phyloP scores from a whole-genome alignment of 1,139 yeast species.

The Geotrichum klebahnii region DNA sequence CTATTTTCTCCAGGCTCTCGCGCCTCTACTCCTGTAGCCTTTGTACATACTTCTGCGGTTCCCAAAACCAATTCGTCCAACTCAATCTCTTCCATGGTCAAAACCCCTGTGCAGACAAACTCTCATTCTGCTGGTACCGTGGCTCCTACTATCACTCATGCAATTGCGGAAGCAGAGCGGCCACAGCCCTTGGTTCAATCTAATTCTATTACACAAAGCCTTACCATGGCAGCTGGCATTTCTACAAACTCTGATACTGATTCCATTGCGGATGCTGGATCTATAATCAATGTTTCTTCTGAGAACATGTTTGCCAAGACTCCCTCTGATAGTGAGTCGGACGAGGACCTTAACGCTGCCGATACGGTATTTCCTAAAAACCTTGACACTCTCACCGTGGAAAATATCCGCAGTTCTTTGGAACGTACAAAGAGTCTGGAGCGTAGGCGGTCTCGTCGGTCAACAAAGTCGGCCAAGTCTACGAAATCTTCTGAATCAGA shows the following conservation, averaged over 20 bases:
- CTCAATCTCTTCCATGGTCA: conserved; percentile 4
- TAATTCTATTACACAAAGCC: neutral
- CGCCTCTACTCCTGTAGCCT: neutral
- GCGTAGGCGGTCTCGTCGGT: conserved; percentile 36
- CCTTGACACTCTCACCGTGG: conserved; percentile 37
- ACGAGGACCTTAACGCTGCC: conserved; percentile 31
- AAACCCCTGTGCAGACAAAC: neutral
- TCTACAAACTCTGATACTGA: conserved; percentile 7
- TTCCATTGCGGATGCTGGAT: conserved; percentile 14
- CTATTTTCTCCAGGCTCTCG: conserved; percentile 5
- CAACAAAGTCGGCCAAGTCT: conserved; percentile 23
- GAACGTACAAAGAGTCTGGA: conserved; percentile 40
- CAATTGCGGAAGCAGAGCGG: conserved; percentile 29
- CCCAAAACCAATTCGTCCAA: conserved; percentile 3
- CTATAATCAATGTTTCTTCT: conserved; percentile 13
- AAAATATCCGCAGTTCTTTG: conserved; percentile 37
- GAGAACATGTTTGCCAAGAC: conserved; percentile 9
- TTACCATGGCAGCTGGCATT: neutral
- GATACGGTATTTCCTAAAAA: conserved; percentile 40
- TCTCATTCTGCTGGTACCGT: conserved; percentile 1
- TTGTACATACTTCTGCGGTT: conserved; percentile 1
- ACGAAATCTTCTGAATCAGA: conserved; percentile 19
- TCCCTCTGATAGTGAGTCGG: conserved; percentile 22
- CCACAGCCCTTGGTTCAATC: conserved; percentile 1
- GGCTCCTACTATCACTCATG: conserved; percentile 28